phyloP scores from a whole-genome alignment of 805 yeast genomes.

The Schwanniomyces vanrijiae region DNA sequence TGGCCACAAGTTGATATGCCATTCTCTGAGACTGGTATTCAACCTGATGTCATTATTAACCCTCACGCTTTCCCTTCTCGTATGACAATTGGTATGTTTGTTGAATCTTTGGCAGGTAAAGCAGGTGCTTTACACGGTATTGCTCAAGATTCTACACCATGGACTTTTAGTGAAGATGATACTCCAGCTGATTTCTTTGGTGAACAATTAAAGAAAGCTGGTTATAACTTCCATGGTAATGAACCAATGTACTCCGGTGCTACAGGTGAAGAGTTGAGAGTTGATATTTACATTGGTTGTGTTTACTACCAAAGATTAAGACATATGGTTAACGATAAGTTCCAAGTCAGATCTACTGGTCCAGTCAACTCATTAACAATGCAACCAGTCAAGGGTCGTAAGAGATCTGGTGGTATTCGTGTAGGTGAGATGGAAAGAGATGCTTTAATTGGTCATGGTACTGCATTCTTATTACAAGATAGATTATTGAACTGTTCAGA shows the following conservation, averaged over 20 bases:
- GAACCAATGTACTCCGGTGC: constrained; percentile 99
- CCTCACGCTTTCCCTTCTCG: constrained; percentile 99
- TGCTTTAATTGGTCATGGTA: constrained; percentile 97
- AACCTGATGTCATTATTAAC: constrained; percentile 95
- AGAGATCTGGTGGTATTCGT: constrained; percentile 98
- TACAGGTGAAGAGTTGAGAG: constrained; percentile 95
- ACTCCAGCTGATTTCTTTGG: constrained; percentile 98
- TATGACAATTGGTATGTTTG: constrained; percentile 99
- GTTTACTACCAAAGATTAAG: constrained; percentile 97
- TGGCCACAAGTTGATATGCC: constrained; percentile 99
- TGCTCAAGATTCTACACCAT: constrained; percentile 96
- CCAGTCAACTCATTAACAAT: constrained; percentile 95
- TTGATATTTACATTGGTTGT: constrained; percentile 94
- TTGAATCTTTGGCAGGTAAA: constrained; percentile 97
- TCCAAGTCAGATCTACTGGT: constrained; percentile 98
- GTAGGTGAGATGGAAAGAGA: constrained; percentile 99
- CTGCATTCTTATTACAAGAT: constrained; percentile 92
- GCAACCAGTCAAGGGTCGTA: constrained; percentile 99
- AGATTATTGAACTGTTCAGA: constrained; percentile 93
- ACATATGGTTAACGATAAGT: constrained; percentile 99
- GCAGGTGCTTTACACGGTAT: constrained; percentile 98
- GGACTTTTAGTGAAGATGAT: constrained; percentile 87
- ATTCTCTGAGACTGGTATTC: constrained; percentile 92
- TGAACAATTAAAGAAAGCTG: constrained; percentile 82
- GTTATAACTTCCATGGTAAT: constrained; percentile 96